Conservation (phyloP, 2,329 filamentous ascomycete species). For the Phialophora verrucosa region DNA sequence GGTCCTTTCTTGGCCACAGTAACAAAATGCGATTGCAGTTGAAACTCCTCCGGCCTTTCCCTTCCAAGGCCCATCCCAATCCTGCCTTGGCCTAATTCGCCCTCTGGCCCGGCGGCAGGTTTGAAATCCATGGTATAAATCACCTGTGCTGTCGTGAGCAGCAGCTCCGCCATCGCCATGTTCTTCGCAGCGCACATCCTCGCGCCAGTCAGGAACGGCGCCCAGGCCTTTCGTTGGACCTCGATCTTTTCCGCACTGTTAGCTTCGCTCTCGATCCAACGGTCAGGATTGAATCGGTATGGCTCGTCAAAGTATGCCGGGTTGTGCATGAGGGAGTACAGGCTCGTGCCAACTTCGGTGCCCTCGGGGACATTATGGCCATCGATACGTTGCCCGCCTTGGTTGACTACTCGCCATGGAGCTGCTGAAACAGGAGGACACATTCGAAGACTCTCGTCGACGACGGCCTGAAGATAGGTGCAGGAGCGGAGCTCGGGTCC, state of each 20-base stretch:
- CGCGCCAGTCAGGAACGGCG: constrained; percentile 3
- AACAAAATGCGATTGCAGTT: constrained; percentile 9
- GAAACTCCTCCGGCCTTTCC: constrained; percentile 11
- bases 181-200: constrained; percentile 15
- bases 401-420: neutral
- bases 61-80: neutral
- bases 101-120: neutral
- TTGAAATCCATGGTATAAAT: constrained; percentile 13
- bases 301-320: constrained; percentile 13
- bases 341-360: constrained; percentile 5
- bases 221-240: constrained; percentile 2
- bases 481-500: constrained; percentile 9
- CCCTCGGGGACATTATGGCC: constrained; percentile 5
- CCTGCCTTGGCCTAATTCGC: constrained; percentile 2
- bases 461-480: constrained; percentile 7
- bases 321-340: constrained; percentile 12
- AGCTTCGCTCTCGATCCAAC: constrained; percentile 8
- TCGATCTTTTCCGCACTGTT: neutral
- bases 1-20: constrained; percentile 3
- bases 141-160: constrained; percentile 1
- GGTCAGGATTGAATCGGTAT: constrained; percentile 6
- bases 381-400: constrained; percentile 4
- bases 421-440: constrained; percentile 7
- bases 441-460: constrained; percentile 12
- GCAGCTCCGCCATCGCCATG: constrained; percentile 1